A percentile compares a stretch with the other conserved stretches of the same genome.
These are phyloP conservation scores for Coemansia sp. DNA, from an alignment of 192 early-diverging fungal species.

Conservation along the genomic window DNA sequence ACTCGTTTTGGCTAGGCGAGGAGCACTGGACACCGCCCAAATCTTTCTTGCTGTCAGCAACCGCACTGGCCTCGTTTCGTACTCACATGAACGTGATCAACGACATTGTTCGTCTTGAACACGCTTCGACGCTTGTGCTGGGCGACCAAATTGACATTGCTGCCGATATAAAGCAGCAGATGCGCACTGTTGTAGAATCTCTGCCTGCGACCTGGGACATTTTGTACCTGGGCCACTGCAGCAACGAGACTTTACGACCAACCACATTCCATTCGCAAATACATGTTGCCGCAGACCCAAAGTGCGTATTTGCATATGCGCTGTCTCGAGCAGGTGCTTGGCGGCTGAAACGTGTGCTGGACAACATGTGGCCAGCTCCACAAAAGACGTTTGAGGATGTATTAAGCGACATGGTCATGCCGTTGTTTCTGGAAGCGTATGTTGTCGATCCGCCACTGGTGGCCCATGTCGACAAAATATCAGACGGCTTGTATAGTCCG, in stretches of 20 bases:
- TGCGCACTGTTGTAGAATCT: conserved; percentile 1
- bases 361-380: conserved; percentile 32
- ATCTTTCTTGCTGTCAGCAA: conserved; percentile 13
- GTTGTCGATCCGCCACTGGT: conserved; percentile 29
- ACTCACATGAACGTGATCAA: conserved; percentile 36
- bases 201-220: conserved; percentile 25
- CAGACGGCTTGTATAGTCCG: not conserved
- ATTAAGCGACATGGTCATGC: conserved; percentile 23
- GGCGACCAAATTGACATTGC: conserved; percentile 19
- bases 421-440: conserved; percentile 31
- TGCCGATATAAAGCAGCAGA: conserved; percentile 22
- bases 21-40: conserved; percentile 16
- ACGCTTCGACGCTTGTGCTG: conserved; percentile 24
- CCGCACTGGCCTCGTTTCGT: conserved; percentile 25
- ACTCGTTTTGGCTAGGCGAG: conserved; percentile 29
- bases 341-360: conserved; percentile 25
- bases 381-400: conserved; percentile 12
- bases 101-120: conserved; percentile 27
- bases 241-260: not conserved
- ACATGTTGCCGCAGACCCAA: conserved; percentile 16
- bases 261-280: conserved; percentile 3
- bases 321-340: conserved; percentile 15
- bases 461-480: not conserved
- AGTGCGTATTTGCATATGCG: conserved; percentile 31
- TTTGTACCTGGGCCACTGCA: conserved; percentile 29